Evolutionary conservation across 192 early-diverging fungal genomes (phyloP).

Genomic region (Powellomyces hirtus): DNA sequence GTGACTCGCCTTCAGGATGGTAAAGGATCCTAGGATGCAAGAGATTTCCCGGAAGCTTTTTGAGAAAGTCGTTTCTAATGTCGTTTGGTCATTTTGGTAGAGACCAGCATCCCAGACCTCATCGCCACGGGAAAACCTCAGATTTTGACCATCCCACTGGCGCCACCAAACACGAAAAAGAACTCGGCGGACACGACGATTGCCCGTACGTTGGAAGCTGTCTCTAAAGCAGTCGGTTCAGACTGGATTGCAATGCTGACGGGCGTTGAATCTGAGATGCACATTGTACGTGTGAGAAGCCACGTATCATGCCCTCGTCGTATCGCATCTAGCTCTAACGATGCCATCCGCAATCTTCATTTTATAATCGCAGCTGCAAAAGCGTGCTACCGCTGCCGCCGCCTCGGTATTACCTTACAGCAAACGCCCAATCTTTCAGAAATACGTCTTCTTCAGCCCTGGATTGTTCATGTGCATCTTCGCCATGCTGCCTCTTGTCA

Average conservation of each 20-base stretch:
- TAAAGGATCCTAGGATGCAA: no score
- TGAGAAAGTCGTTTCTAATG: no score
- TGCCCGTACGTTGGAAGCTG: not conserved
- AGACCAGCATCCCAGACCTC: not conserved
- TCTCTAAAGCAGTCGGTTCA: not conserved
- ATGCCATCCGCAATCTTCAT: conserved; percentile 1
- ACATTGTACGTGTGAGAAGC: no score
- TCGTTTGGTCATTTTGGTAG: no score
- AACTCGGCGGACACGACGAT: not conserved
- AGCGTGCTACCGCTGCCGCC: conserved; percentile 1
- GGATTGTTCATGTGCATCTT: conserved; percentile 30
- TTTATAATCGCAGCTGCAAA: not conserved
- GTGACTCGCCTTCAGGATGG: no score
- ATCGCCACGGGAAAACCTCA: not conserved
- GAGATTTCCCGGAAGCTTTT: no score
- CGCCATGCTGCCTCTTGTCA: conserved; percentile 19
- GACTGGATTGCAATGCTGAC: conserved; percentile 21
- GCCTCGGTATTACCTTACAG: conserved; percentile 11
- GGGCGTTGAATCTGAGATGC: not conserved
- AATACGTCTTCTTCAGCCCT: conserved; percentile 28
- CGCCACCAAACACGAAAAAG: not conserved
- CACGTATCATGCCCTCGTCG: not conserved
- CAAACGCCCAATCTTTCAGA: conserved; percentile 31
- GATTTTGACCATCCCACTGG: not conserved
- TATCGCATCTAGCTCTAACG: not conserved